Evolutionary conservation across 2,329 filamentous ascomycete genomes (phyloP).

Genomic region (Colletotrichum sp.): DNA sequence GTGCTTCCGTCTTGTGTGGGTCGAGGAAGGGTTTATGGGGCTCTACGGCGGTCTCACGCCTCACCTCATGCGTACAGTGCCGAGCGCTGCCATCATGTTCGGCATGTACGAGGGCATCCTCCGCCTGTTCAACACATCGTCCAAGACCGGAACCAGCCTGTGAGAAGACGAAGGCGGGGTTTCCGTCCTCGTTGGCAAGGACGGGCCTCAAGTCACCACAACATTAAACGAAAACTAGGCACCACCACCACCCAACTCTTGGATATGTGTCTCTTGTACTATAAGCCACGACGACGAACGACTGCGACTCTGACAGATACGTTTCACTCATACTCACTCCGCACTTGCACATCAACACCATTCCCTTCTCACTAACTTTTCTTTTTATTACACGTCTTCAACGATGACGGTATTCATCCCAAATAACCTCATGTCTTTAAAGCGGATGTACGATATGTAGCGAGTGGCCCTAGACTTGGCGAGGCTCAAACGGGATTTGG

Average conservation of each 20-base stretch:
- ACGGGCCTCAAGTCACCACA: neutral
- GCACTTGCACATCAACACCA: neutral
- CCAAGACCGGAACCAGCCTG: constrained; percentile 6
- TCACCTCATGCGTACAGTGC: constrained; percentile 88
- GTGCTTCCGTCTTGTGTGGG: constrained; percentile 87
- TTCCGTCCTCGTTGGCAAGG: neutral
- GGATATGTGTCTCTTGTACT: neutral
- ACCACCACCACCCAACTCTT: neutral
- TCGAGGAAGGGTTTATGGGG: constrained; percentile 84
- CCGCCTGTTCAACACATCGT: constrained; percentile 42
- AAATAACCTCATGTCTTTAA: neutral
- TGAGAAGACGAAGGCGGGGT: neutral
- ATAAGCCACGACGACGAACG: neutral
- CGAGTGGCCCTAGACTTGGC: neutral
- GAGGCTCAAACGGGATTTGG: neutral
- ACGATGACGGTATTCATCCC: neutral
- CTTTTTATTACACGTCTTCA: neutral
- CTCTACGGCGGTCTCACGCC: constrained; percentile 92
- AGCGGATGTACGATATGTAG: neutral
- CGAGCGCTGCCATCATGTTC: constrained; percentile 95
- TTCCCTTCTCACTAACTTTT: neutral
- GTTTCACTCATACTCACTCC: neutral
- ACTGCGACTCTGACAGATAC: neutral
- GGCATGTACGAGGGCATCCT: constrained; percentile 77
- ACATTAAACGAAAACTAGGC: neutral